A percentile compares a stretch with the other conserved stretches of the same genome.
Conservation (phyloP, 2,329 filamentous ascomycete genomes). For the Madurella mycetomatis region DNA sequence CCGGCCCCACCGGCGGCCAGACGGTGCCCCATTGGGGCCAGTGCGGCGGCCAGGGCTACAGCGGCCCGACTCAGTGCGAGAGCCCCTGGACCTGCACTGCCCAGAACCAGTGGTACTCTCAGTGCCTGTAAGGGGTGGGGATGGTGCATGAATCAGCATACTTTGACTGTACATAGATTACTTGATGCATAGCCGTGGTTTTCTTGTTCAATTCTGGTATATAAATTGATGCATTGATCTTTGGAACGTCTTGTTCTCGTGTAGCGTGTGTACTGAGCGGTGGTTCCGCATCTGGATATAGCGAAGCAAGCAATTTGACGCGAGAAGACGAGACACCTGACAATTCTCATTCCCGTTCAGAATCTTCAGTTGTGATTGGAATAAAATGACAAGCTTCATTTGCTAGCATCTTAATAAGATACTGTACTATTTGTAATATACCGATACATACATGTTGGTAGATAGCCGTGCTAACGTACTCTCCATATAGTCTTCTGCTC, state of each 20-base stretch:
- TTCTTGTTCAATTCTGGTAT: background rate
- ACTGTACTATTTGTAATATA: no score
- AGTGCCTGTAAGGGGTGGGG: conserved; percentile 30
- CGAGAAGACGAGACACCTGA: no score
- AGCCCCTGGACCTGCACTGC: conserved; percentile 31
- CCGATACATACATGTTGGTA: no score
- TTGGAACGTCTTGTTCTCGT: background rate
- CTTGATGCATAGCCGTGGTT: background rate
- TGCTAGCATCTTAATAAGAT: no score
- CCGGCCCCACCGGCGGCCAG: conserved; percentile 13
- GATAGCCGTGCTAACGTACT: no score
- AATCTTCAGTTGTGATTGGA: no score
- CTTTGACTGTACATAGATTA: background rate
- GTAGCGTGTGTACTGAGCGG: no score
- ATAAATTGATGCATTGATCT: conserved; percentile 3
- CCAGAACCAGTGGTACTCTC: conserved; percentile 34
- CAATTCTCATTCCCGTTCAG: no score
- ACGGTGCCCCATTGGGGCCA: conserved; percentile 27
- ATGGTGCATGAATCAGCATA: background rate
- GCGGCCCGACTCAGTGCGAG: conserved; percentile 31
- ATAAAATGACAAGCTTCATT: no score
- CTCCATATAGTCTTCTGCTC: no score
- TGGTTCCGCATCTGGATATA: no score
- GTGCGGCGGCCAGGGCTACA: conserved; percentile 33
- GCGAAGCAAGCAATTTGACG: no score